A percentile compares a stretch with the other conserved stretches of the same genome.
These are phyloP conservation scores for Pyricularia pennisetigena DNA, from an alignment of 2,329 filamentous ascomycete genomes.

Conservation along the genomic window DNA sequence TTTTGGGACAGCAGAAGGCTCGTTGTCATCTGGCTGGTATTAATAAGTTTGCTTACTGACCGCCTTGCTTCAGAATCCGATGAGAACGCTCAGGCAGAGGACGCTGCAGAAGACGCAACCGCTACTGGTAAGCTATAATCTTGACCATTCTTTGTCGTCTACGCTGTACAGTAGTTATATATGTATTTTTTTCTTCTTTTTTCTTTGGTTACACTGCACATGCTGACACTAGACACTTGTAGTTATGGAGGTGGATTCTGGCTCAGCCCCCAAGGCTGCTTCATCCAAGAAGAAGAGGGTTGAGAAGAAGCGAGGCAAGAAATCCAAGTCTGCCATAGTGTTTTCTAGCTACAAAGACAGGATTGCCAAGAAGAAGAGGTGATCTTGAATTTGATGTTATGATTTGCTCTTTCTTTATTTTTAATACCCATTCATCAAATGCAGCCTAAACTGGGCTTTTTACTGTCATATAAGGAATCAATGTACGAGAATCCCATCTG, in stretches of 20 bases:
- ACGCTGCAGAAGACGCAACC: constrained; percentile 1
- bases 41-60: not conserved
- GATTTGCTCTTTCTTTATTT: not conserved
- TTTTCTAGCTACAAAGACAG: constrained; percentile 49
- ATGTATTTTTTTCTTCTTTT: not conserved
- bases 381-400: not conserved
- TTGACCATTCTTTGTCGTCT: not conserved
- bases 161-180: no score
- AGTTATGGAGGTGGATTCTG: constrained; percentile 50
- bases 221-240: not conserved
- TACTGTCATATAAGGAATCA: not conserved
- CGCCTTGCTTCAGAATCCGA: constrained; percentile 1
- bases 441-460: not conserved
- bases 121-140: not conserved
- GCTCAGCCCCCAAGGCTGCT: constrained; percentile 19
- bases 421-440: not conserved
- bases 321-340: constrained; percentile 43
- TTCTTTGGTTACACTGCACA: not conserved
- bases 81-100: not conserved
- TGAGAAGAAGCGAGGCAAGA: constrained; percentile 46
- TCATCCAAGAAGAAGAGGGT: constrained; percentile 34
- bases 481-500: not conserved
- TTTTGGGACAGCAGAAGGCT: not conserved
- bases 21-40: not conserved
- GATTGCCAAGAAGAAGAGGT: constrained; percentile 30